These are phyloP conservation scores for Trametes sp. DNA, from an alignment of 1,284 basidiomycete genomes.

Conservation along the genomic window DNA sequence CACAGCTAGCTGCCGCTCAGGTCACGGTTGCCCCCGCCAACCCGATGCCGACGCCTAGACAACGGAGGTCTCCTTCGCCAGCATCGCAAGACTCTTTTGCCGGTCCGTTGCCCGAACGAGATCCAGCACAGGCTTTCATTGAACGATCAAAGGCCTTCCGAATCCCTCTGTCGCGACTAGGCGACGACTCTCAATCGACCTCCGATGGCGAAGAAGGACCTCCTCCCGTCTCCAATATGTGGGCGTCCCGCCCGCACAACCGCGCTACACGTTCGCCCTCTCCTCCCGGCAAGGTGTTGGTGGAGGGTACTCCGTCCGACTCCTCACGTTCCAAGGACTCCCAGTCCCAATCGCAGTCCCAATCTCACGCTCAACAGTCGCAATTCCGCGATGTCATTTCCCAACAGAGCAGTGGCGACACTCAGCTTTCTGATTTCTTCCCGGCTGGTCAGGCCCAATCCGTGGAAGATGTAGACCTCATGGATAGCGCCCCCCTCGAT, in stretches of 20 bases:
- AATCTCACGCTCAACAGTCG: background rate
- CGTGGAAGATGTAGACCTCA: conserved; percentile 6
- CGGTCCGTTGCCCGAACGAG: conserved; percentile 50
- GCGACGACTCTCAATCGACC: conserved; percentile 27
- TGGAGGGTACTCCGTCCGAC: conserved; percentile 32
- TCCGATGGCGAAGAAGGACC: conserved; percentile 30
- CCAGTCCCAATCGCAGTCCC: conserved; percentile 13
- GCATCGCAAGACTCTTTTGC: conserved; percentile 69
- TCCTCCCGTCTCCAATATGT: conserved; percentile 21
- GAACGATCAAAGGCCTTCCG: conserved; percentile 60
- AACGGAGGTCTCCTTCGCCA: conserved; percentile 47
- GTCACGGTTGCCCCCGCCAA: conserved; percentile 7
- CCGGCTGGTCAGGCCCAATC: conserved; percentile 22
- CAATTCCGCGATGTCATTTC: conserved; percentile 5
- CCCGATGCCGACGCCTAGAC: conserved; percentile 22
- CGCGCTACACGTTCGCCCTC: conserved; percentile 5
- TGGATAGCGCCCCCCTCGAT: background rate
- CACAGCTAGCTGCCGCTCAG: background rate
- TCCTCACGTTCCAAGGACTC: conserved; percentile 25
- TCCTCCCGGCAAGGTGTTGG: conserved; percentile 23
- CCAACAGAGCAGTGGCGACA: conserved; percentile 12
- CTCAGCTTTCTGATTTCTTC: conserved; percentile 19
- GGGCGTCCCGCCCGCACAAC: background rate
- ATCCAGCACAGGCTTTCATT: conserved; percentile 55
- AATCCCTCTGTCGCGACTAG: conserved; percentile 64